A percentile compares a stretch with the other conserved stretches of the same genome.
These are phyloP conservation scores for Withania somnifera DNA, from an alignment of 305 asterid genomes.

Conservation along the genomic window DNA sequence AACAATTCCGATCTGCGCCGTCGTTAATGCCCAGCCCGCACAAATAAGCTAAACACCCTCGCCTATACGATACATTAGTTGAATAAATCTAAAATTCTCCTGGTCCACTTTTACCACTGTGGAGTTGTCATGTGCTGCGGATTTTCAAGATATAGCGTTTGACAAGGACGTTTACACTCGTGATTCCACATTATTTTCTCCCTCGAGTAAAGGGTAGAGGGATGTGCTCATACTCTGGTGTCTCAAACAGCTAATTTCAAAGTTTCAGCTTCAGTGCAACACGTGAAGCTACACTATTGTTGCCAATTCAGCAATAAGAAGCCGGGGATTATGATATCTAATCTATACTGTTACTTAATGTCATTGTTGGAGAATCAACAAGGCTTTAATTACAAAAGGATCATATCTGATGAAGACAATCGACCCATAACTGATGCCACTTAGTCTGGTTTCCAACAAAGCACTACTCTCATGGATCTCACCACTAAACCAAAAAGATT, in stretches of 20 bases:
- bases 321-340: not conserved
- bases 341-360: not conserved
- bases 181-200: not conserved
- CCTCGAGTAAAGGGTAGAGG: not conserved
- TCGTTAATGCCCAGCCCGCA: no score
- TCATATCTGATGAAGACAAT: not conserved
- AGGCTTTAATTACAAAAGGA: not conserved
- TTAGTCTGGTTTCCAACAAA: constrained; percentile 23
- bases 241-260: not conserved
- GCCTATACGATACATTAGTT: not conserved
- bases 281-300: not conserved
- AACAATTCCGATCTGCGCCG: no score
- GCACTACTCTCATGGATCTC: constrained; percentile 30
- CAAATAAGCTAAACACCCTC: not conserved
- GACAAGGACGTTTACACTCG: not conserved
- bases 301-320: not conserved
- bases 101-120: not conserved
- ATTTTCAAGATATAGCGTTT: not conserved
- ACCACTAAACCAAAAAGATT: constrained; percentile 24
- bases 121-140: not conserved
- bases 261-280: not conserved
- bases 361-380: not conserved
- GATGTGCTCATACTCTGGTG: not conserved
- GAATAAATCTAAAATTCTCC: not conserved
- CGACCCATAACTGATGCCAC: constrained; percentile 26